A percentile compares a stretch with the other conserved stretches of the same genome.
Evolutionary conservation across 768 basidiomycete genomes (phyloP).

Genomic region (Podaxis rugospora): DNA sequence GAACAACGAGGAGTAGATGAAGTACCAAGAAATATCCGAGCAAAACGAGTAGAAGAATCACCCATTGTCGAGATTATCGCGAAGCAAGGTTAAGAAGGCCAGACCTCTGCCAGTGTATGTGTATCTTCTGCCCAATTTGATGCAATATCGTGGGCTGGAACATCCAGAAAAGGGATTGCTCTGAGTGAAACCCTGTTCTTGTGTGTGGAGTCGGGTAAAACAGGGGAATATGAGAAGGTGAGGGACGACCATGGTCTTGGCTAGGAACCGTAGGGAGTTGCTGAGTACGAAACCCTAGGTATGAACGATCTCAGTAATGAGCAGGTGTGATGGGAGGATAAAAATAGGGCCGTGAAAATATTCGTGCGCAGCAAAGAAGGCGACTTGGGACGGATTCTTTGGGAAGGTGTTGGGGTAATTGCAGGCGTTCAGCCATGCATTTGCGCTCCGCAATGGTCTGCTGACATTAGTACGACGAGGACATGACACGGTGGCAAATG

Average conservation of each 20-base stretch:
- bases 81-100: background rate
- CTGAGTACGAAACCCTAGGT: background rate
- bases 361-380: background rate
- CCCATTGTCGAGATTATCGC: background rate
- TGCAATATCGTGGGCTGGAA: conserved; percentile 1
- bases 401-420: background rate
- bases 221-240: background rate
- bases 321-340: background rate
- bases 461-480: background rate
- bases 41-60: background rate
- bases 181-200: background rate
- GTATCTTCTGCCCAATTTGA: background rate
- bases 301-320: background rate
- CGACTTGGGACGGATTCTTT: background rate
- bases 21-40: conserved; percentile 2
- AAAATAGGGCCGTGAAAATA: background rate
- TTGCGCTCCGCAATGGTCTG: background rate
- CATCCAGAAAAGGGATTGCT: background rate
- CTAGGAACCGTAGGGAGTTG: background rate
- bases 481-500: background rate
- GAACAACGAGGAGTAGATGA: background rate
- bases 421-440: background rate
- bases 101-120: background rate
- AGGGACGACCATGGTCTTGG: background rate
- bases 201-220: background rate